Evolutionary conservation across 2,329 filamentous ascomycete species (phyloP), one percentile per base, ranked within the genome.

Genomic region (Botryotinia calthae): DNA sequence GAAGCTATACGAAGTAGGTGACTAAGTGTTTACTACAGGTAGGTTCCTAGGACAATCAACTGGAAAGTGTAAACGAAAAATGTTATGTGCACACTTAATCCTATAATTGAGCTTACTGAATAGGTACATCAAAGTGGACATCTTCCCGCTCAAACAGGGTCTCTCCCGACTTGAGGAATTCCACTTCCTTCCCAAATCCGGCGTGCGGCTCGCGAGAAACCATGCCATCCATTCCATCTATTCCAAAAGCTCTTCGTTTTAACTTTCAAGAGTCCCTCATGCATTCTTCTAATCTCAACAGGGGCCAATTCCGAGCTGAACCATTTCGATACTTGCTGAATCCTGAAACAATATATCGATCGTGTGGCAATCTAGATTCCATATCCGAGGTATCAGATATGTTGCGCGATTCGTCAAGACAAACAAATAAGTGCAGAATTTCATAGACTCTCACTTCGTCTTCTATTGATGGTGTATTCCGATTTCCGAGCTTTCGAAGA

Each of bases 261-360:
- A 25, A n/a, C 34, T 56, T 67, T n/a, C 56, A 9, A 22, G 22
- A 56, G 4, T 31, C n/a, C 14, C 54, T 56, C 16, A 56, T 54
- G 42, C 64, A 31, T 61, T 42, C 14, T 65, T 48, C 62, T 65
- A 65, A 65, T 48, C 28, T 34, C 28, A 48, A 65, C 48, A 48
- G 28, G n/a, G 20, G 18, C 22, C 65, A 20, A 51, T 28, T 28
- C 65, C 34, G 48, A 51, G 48, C 34, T 56, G 48, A 42, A 42
- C 6, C 22, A 31, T 54, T 54, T 42, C 37, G 25, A 48, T 40
- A 42, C 34, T 25, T 56, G 25, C 64, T 56, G 37, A 37, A 25
- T 54, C 34, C 34, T 56, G 51, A 48, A 18, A 40, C 46, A 67
- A 54, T 54, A 42, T 42, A 40, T 64, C 62, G 9, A 64, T 46